Evolutionary conservation across 805 yeast species (phyloP), one percentile per base, ranked within the genome.

Genomic region (Huiozyma naganishii): DNA sequence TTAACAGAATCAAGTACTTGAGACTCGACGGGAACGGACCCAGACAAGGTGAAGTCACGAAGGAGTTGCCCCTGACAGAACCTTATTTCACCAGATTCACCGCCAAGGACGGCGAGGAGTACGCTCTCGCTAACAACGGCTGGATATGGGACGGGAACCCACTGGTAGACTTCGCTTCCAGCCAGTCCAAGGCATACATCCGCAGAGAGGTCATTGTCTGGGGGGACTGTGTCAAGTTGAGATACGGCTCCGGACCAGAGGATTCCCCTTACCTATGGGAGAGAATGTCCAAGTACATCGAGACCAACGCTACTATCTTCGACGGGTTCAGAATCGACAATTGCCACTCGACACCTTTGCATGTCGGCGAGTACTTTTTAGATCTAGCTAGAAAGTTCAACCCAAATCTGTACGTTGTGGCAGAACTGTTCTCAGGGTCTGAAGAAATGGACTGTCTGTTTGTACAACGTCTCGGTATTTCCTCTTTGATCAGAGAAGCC

Each of bases 81-180:
- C 79, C 89, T 5, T 90, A 90, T 62, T 90, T 92, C 61, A 87
- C 97, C 1, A 69, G 88, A 46, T 77, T 89, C 52, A 59, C 52
- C 2, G 61, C 65, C 0, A 57, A 57, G 3, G 68, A 69, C 40
- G 90, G 88, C 3, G 69, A 72, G 34, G 66, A 71, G 1, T 80
- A 79, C 67, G 80, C 84, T 7, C 67, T 90, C 46, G 97, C 95
- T 4, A 92, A 92, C 58, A 90, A 92, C 57, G 98, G 98, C 39
- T 90, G 97, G 97, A 87, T 92, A 45, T 90, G 98, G 98, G 89
- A 86, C 42, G 97, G 95, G 8, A 80, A 90, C 52, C 97, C 97
- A 1, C 65, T 89, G 45, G 82, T 86, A 3, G 97, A 90, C 65
- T 90, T 90, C 72, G 98, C 97, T 0, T 83, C 95, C 0, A 62